Percentiles rank a stretch among this genome's conserved stretches.
These are phyloP conservation scores for Fraxinus americana DNA, from an alignment of 257 asterid species.

Conservation along the genomic window DNA sequence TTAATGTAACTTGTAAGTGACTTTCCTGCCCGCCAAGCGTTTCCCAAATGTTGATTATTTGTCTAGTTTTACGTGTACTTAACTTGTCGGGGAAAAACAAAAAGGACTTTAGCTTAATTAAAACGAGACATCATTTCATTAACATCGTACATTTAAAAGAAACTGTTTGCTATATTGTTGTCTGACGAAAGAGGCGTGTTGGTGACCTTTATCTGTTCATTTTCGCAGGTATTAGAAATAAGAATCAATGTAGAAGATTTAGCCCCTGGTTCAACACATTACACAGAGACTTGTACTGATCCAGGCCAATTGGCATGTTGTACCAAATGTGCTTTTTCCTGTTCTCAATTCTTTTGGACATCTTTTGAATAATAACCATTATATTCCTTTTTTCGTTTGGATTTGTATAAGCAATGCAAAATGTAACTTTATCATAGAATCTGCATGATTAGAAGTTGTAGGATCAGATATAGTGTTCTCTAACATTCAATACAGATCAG, in stretches of 20 bases:
- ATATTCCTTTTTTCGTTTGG: background rate
- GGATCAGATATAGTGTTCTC: background rate
- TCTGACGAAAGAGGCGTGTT: background rate
- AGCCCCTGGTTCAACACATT: background rate
- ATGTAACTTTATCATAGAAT: slow-evolving; percentile 1
- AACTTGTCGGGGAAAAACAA: background rate
- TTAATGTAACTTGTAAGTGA: slow-evolving; percentile 47
- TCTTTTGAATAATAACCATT: slow-evolving; percentile 17
- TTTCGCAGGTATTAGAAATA: slow-evolving; percentile 1
- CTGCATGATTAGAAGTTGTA: slow-evolving; percentile 2
- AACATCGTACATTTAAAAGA: background rate
- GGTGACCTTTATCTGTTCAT: background rate
- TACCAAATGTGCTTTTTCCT: background rate
- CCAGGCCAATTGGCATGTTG: background rate
- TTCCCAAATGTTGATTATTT: background rate
- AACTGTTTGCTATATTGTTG: background rate
- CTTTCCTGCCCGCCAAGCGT: background rate
- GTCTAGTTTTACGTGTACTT: background rate
- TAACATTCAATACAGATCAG: background rate
- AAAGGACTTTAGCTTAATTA: background rate
- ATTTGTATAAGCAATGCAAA: background rate
- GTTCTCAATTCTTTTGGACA: slow-evolving; percentile 18
- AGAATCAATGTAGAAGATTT: background rate
- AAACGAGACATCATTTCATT: background rate
- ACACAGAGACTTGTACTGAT: background rate